A percentile compares a stretch with the other conserved stretches of the same genome.
Conservation (phyloP, 345 rosid genomes). For the Gossypium turneri region DNA sequence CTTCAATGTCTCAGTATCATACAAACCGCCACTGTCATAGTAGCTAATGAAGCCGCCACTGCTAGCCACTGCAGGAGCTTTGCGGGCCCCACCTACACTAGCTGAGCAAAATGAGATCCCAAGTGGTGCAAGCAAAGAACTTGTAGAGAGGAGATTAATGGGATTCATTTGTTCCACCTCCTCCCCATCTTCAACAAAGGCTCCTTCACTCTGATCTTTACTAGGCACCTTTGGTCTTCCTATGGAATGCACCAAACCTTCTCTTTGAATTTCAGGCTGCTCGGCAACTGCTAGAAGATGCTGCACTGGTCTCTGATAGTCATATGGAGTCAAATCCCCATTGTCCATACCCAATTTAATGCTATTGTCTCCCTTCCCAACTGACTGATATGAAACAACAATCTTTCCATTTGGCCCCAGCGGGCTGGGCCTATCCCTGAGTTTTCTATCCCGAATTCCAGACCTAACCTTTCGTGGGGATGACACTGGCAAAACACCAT, state of each 20-base stretch:
- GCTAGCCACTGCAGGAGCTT: conserved; percentile 37
- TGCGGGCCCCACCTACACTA: conserved; percentile 60
- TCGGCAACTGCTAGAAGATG: conserved; percentile 45
- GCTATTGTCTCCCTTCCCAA: conserved; percentile 44
- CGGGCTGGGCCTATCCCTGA: conserved; percentile 65
- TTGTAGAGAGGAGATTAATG: conserved; percentile 36
- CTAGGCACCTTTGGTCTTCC: conserved; percentile 32
- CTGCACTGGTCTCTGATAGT: conserved; percentile 58
- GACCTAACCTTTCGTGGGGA: conserved; percentile 70
- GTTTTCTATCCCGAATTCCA: conserved; percentile 56
- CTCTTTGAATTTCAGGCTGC: conserved; percentile 46
- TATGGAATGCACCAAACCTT: conserved; percentile 27
- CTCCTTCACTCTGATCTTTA: conserved; percentile 40
- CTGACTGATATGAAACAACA: conserved; percentile 42
- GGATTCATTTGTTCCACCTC: conserved; percentile 47
- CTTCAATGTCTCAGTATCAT: conserved; percentile 58
- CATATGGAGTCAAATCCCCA: conserved; percentile 58
- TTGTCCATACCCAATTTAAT: conserved; percentile 45
- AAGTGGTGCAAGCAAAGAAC: conserved; percentile 64
- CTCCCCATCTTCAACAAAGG: conserved; percentile 43
- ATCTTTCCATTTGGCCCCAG: conserved; percentile 83
- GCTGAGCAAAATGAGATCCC: conserved; percentile 74
- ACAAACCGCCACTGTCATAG: conserved; percentile 61
- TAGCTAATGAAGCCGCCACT: conserved; percentile 39
- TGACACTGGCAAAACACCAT: conserved; percentile 70